Evolutionary conservation across 148 eudicot genomes (phyloP).

Genomic region (Rheum nobile): DNA sequence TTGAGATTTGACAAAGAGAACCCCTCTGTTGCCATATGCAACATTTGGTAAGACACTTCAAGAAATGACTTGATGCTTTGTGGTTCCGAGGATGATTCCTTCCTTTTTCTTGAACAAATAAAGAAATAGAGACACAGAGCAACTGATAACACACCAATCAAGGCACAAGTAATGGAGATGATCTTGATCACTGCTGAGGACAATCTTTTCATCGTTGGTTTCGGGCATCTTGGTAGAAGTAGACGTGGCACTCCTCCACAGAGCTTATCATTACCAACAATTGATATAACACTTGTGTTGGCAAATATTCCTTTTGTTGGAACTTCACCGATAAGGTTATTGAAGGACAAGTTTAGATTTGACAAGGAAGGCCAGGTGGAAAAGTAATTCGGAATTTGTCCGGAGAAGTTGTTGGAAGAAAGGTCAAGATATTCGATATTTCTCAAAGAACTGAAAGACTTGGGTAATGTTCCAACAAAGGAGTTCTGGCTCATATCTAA

Average conservation of each 20-base stretch:
- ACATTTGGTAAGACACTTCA: constrained; percentile 12
- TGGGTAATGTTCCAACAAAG: constrained; percentile 25
- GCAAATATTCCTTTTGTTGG: constrained; percentile 21
- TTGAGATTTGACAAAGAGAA: constrained; percentile 13
- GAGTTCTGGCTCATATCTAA: constrained; percentile 17
- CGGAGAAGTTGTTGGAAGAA: constrained; percentile 29
- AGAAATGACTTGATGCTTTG: neutral
- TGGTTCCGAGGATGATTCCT: neutral
- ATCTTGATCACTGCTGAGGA: constrained; percentile 1
- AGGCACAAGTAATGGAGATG: neutral
- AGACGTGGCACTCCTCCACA: constrained; percentile 27
- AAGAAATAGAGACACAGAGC: neutral
- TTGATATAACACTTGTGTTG: constrained; percentile 17
- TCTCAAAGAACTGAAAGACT: constrained; percentile 10
- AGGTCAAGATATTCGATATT: constrained; percentile 21
- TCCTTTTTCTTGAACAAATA: neutral
- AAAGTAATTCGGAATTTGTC: constrained; percentile 15
- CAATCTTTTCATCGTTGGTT: neutral
- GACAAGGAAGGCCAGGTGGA: no score
- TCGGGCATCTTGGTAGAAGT: constrained; percentile 17
- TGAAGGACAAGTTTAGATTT: constrained; percentile 7
- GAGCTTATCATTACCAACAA: constrained; percentile 23
- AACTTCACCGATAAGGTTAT: constrained; percentile 27
- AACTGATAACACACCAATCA: neutral
- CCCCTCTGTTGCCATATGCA: constrained; percentile 14